Base-by-base conservation (phyloP, 2,329 filamentous ascomycete genomes). In the Phaeosphaeria sp. region DNA sequence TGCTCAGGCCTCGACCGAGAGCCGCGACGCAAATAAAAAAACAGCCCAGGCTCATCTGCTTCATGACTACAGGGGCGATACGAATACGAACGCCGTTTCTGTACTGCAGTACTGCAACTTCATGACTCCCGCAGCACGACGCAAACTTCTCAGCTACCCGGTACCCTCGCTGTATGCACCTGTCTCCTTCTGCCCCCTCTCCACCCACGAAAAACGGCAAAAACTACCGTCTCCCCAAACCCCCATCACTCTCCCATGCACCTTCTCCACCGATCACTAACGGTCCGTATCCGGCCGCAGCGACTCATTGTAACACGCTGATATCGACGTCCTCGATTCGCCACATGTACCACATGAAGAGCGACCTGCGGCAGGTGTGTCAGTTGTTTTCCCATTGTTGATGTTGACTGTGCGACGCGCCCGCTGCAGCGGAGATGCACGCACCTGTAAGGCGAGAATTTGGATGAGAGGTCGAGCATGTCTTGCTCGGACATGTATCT, bases 271-370 rank as follows among this genome's bases (percentile, higher is more conserved):
- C 36, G n/a, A 20, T 36, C 43, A 33, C 18, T 18, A 46, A 46
- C n/a, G 30, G 4, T 22, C 20, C 2, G 36, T 11, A 47, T 25
- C 23, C 11, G 21, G 33, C 17, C n/a, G 20, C 46, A 18, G 33
- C 52, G 30, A 36, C 30, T 11, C 36, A 27, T 51, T 74, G 66
- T 66, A 87, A 70, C 44, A 84, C 83, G 23, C 79, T 79, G 21
- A 93, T 79, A 76, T 96, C 90, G 3, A 92, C 92, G 72, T 92
- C 87, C 73, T 90, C 90, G 11, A 94, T 88, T 58, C 90, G 83
- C 93, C 94, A 97, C 91, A 97, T 96, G 75, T 96, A 96, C 93
- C 93, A 97, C 93, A 97, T 97, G 72, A 97, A 97, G 44, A 97
- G 75, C 68, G 90, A 95, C 72, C 93, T 89, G 52, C 2, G 30